Evolutionary conservation across 2,329 filamentous ascomycete genomes (phyloP), one percentile per base, ranked within the genome.

Genomic region (Talaromyces funiculosus): DNA sequence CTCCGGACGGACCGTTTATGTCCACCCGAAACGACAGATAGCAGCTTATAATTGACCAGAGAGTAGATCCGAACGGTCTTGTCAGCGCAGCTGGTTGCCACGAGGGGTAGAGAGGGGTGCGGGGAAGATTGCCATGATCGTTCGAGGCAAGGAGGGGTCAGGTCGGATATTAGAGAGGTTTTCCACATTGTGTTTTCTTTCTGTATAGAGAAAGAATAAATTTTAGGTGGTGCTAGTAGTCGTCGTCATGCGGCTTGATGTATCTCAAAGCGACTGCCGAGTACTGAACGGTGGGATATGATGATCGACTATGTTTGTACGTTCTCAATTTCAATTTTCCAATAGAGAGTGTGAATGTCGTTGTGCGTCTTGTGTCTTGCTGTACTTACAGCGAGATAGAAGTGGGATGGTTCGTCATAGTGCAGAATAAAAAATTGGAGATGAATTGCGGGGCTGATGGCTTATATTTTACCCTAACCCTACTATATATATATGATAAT

Each of bases 51-150:
- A 59, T 88, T 89, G 37, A 84, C 84, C 54, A 97, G 86, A 54
- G 90, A 96, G 81, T 95, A 97, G 69, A 99, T 83, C 63, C 91
- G 92, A 60, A 94, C 90, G 38, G 87, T 87, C 72, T 94, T 96
- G 73, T 90, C 87, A 61, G 90, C 86, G 76, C 92, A 91, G 63
- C 91, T 88, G 18, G 93, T 97, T 61, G 93, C 94, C 68, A 97
- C 81, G 62, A 97, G 84, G 3, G 94, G 93, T 20, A 94, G 86
- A 29, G 86, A 88, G 2, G 93, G 92, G 71, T 99, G 94, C 1
- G 92, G 90, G 61, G 87, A 80, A 20, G 90, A 90, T 64, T 86
- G 85, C 94, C 94, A 99, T 68, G 91, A 88, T 67, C 94, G 90
- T 64, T 78, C 75, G 55, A 73, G 69, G 9, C 74, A 82, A 14